A percentile compares a stretch with the other conserved stretches of the same genome.
Conservation (phyloP, 1,284 basidiomycete genomes). For the Meripilus lineatus region DNA sequence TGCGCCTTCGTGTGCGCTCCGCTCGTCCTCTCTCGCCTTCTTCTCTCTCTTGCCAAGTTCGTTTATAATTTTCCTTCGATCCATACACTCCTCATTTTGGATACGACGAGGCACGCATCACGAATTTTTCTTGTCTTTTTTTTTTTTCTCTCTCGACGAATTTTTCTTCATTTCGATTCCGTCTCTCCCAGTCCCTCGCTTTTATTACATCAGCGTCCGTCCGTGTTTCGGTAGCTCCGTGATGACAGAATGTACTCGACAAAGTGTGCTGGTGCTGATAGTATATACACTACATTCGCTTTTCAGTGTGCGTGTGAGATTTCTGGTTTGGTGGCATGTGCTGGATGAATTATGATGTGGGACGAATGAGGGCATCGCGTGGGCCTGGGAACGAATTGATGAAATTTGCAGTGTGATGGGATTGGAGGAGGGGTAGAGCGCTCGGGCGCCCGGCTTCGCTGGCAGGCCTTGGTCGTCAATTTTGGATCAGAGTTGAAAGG, state of each 20-base stretch:
- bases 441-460: too few relatives aligned
- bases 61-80: neutral
- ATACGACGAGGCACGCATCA: neutral
- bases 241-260: constrained; percentile 5
- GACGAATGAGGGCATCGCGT: too few relatives aligned
- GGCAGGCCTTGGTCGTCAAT: too few relatives aligned
- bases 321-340: neutral
- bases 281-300: constrained; percentile 4
- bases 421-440: too few relatives aligned
- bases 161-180: too few relatives aligned
- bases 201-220: neutral
- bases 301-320: neutral
- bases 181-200: too few relatives aligned
- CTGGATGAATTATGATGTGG: too few relatives aligned
- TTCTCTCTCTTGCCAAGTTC: too few relatives aligned
- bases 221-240: neutral
- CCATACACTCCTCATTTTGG: neutral
- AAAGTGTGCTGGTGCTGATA: constrained; percentile 2
- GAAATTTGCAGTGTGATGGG: too few relatives aligned
- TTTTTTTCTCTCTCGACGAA: neutral
- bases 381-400: too few relatives aligned
- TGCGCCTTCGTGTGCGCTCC: neutral
- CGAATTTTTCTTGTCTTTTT: neutral
- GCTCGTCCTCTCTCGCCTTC: neutral
- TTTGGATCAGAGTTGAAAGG: too few relatives aligned